Evolutionary conservation across 148 eudicot genomes (phyloP).

Genomic region (Persicaria tinctoria): DNA sequence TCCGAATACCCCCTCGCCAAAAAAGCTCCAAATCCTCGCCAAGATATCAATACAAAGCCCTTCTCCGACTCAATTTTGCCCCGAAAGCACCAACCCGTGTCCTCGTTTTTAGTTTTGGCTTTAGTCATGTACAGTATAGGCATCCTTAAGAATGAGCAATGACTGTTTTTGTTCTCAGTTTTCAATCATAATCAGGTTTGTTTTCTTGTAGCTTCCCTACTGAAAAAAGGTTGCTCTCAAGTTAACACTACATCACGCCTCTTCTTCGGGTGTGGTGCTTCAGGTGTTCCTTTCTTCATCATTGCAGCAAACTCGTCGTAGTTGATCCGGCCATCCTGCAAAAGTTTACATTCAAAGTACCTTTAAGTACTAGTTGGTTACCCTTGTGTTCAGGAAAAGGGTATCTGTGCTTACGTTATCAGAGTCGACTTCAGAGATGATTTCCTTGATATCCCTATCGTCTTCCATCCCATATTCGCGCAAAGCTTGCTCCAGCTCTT

Average conservation of each 20-base stretch:
- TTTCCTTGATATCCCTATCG: constrained; percentile 73
- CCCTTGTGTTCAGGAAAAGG: not conserved
- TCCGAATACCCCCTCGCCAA: not conserved
- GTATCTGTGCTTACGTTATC: constrained; percentile 53
- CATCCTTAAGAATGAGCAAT: constrained; percentile 7
- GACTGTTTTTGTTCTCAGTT: not conserved
- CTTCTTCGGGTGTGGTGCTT: constrained; percentile 37
- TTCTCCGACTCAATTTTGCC: not conserved
- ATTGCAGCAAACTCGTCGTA: constrained; percentile 46
- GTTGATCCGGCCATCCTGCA: constrained; percentile 45
- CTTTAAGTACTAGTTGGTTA: not conserved
- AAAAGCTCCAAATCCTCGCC: not conserved
- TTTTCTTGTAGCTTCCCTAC: not conserved
- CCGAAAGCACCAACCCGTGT: not conserved
- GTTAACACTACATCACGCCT: constrained; percentile 28
- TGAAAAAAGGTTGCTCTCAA: constrained; percentile 6
- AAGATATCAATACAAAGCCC: not conserved
- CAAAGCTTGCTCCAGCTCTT: constrained; percentile 91
- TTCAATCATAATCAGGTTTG: not conserved
- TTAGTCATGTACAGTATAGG: not conserved
- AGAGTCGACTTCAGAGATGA: constrained; percentile 78
- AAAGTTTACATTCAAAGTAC: not conserved
- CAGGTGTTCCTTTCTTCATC: constrained; percentile 40
- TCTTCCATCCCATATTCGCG: constrained; percentile 75
- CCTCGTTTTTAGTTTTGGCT: not conserved